A percentile compares a stretch with the other conserved stretches of the same genome.
phyloP scores from a whole-genome alignment of 1,284 basidiomycete genomes.

The Ceratobasidium sp. region DNA sequence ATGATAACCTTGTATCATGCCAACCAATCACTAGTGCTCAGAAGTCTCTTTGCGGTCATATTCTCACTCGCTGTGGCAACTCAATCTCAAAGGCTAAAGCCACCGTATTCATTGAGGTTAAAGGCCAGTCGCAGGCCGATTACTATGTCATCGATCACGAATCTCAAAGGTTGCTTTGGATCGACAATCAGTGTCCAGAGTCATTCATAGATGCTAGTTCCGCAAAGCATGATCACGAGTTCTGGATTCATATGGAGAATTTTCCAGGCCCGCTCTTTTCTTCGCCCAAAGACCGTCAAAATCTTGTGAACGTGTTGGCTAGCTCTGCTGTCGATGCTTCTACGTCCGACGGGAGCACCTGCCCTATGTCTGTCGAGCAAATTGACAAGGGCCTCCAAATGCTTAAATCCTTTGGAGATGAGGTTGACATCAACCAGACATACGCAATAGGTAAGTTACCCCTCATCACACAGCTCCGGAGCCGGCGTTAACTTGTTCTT shows the following conservation, averaged over 20 bases:
- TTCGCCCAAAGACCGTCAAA: constrained; percentile 11
- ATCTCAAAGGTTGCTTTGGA: constrained; percentile 17
- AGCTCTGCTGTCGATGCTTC: constrained; percentile 20
- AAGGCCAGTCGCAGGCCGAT: background rate
- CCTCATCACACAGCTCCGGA: too few relatives aligned
- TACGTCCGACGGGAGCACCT: constrained; percentile 37
- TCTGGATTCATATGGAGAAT: constrained; percentile 43
- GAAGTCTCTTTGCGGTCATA: background rate
- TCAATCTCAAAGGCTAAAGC: background rate
- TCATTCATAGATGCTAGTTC: constrained; percentile 14
- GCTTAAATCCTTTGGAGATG: constrained; percentile 5
- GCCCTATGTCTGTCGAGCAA: constrained; percentile 24
- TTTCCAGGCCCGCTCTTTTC: constrained; percentile 34
- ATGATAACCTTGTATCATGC: constrained; percentile 13
- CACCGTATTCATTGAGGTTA: constrained; percentile 25
- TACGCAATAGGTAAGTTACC: constrained; percentile 26
- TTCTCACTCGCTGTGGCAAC: constrained; percentile 2
- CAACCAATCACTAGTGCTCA: constrained; percentile 16
- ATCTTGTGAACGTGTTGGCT: constrained; percentile 29
- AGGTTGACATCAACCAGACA: constrained; percentile 15
- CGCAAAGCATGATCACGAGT: constrained; percentile 39
- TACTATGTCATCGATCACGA: constrained; percentile 33
- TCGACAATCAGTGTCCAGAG: background rate
- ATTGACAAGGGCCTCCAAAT: background rate
- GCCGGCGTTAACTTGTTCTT: background rate